These are phyloP conservation scores for Sugiyamaella sp. DNA, from an alignment of 1,139 yeast species.

Conservation along the genomic window DNA sequence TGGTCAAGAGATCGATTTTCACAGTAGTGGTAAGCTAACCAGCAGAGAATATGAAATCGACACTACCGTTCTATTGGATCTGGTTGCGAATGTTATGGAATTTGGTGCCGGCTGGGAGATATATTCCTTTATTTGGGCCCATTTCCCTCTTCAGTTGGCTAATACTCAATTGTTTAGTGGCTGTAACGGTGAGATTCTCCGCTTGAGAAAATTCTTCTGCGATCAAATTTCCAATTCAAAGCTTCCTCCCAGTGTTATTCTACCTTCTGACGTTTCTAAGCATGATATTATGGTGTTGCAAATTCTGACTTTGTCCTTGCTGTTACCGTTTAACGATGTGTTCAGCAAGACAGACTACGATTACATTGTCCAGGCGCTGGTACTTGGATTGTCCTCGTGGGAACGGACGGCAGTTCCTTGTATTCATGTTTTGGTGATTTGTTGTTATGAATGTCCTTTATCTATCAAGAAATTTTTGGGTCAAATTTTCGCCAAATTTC, in stretches of 20 bases:
- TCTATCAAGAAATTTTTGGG: conserved; percentile 71
- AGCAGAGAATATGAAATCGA: conserved; percentile 44
- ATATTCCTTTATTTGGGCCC: conserved; percentile 67
- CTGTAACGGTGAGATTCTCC: conserved; percentile 50
- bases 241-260: conserved; percentile 47
- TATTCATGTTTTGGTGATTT: conserved; percentile 71
- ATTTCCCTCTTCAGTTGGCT: conserved; percentile 71
- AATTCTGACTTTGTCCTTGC: conserved; percentile 65
- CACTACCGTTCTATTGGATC: conserved; percentile 55
- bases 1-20: conserved; percentile 25
- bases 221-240: conserved; percentile 55
- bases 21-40: conserved; percentile 14
- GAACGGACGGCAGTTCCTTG: conserved; percentile 79
- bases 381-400: conserved; percentile 71
- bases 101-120: conserved; percentile 67
- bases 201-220: conserved; percentile 56
- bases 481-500: conserved; percentile 67
- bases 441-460: conserved; percentile 79
- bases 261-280: conserved; percentile 53
- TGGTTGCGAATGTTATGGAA: conserved; percentile 55
- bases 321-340: conserved; percentile 64
- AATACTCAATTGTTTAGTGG: conserved; percentile 58
- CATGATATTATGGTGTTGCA: conserved; percentile 69
- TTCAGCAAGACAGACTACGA: conserved; percentile 70
- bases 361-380: conserved; percentile 63